Evolutionary conservation across 495 filamentous ascomycete species (phyloP), one percentile per base, ranked within the genome.

Genomic region (Penicillium lividum): DNA sequence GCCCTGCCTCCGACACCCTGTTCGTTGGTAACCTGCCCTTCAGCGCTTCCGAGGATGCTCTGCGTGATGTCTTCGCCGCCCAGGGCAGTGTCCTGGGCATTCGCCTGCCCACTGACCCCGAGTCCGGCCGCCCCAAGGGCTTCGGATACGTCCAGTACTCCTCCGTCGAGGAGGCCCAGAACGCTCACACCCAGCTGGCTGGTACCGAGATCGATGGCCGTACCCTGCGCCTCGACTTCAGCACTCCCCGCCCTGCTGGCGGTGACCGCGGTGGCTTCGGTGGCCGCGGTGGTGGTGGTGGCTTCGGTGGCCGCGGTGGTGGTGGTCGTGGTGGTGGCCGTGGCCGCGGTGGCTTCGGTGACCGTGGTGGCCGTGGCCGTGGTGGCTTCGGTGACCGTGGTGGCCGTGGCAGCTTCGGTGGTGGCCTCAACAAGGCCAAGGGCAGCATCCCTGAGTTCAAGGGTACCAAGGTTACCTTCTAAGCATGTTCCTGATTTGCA

Each of bases 1-100:
- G 79, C 68, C 86, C 91, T 47, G 82, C 84, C 70, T 89, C 83
- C 71, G 89, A 93, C 65, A 98, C 94, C 54, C 83, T 98, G 44
- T 98, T 95, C 73, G 84, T 96, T 56, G 94, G 93, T 64, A 98
- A 98, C 80, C 77, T 98, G 47, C 82, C 88, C 40, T 98, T 96
- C 77, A 86, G 89, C 53, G 88, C 85, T 65, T 84, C 87, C 57
- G 88, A 96, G 79, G 86, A 92, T 47, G 76, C 81, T 55, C 76
- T 98, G 54, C 79, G 79, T 56, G 86, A 88, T 56, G 82, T 86
- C 71, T 98, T 97, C 77, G 83, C 84, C 60, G 80, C 83, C 57
- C 82, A 87, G 66, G 86, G 84, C 59, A 76, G 72, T 63, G 85
- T 98, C 70, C 79, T 85, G 58, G 87, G 89, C 64, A 85, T 97